Conservation (phyloP, 805 yeast genomes). For the Nakazawaea siamensis region DNA sequence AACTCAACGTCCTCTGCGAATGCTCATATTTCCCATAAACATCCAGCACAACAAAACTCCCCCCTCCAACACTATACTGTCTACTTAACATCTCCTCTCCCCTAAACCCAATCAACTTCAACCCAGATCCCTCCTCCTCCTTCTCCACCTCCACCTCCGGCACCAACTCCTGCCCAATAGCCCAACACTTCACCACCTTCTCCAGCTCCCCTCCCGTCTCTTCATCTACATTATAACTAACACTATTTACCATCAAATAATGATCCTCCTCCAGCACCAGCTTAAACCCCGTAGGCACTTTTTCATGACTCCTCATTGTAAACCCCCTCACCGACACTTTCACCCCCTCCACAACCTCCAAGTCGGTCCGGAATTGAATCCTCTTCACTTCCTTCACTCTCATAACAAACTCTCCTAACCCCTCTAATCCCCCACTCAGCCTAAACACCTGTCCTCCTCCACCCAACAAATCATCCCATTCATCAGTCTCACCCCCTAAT, state of each 20-base stretch:
- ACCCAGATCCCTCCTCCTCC: no score
- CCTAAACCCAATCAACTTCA: no score
- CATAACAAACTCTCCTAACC: no score
- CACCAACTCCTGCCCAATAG: no score
- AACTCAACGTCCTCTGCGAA: conserved; percentile 58
- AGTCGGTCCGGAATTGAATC: conserved; percentile 51
- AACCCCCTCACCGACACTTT: conserved; percentile 68
- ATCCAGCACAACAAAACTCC: conserved; percentile 64
- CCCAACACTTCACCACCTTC: no score
- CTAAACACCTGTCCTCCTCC: no score
- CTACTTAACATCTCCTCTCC: no score
- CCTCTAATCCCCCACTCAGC: no score
- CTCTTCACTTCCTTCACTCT: conserved; percentile 56
- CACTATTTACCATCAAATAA: conserved; percentile 43
- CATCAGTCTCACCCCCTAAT: conserved; percentile 10
- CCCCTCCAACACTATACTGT: conserved; percentile 43
- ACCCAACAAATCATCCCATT: no score
- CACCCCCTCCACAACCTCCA: conserved; percentile 47
- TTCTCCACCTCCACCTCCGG: no score
- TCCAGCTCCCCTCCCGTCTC: conserved; percentile 31
- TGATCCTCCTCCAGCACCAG: conserved; percentile 48
- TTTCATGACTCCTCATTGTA: conserved; percentile 49
- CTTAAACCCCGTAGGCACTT: conserved; percentile 28
- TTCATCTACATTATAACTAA: conserved; percentile 28
- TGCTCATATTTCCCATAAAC: conserved; percentile 46